A percentile compares a stretch with the other conserved stretches of the same genome.
phyloP scores from a whole-genome alignment of 2,329 filamentous ascomycete species.

The Epichloe typhina region DNA sequence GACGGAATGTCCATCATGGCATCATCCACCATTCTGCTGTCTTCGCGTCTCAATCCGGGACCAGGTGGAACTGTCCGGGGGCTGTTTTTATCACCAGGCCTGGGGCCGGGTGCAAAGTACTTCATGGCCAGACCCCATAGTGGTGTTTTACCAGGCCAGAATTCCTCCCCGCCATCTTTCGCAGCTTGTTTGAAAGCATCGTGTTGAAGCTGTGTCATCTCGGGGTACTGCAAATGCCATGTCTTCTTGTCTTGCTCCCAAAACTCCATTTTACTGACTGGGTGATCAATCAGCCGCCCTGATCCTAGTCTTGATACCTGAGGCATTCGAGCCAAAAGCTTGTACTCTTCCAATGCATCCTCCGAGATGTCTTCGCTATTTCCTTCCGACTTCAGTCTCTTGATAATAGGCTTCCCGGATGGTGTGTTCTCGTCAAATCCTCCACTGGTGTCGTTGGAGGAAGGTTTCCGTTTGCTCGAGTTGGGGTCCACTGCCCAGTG shows the following conservation, averaged over 20 bases:
- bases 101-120: conserved; percentile 37
- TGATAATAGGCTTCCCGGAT: conserved; percentile 35
- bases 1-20: conserved; percentile 16
- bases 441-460: conserved; percentile 35
- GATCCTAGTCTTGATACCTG: conserved; percentile 35
- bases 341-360: conserved; percentile 28
- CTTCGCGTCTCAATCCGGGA: conserved; percentile 13
- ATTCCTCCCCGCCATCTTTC: conserved; percentile 35
- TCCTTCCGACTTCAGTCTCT: conserved; percentile 40
- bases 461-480: conserved; percentile 43
- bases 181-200: conserved; percentile 42
- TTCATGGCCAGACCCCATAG: conserved; percentile 46
- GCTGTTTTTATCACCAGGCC: conserved; percentile 5
- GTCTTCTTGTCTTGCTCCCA: conserved; percentile 43
- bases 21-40: conserved; percentile 14
- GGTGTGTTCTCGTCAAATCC: conserved; percentile 30
- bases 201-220: conserved; percentile 48
- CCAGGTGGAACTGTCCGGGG: neutral
- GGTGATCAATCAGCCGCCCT: conserved; percentile 43
- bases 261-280: conserved; percentile 41
- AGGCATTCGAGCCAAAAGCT: conserved; percentile 35
- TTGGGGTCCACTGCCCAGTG: conserved; percentile 24
- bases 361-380: conserved; percentile 23
- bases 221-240: conserved; percentile 49
- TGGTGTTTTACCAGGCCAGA: conserved; percentile 35